Evolutionary conservation across 331 rosid genomes (phyloP), one percentile per base, ranked within the genome.

Genomic region (Malus hybrid): DNA sequence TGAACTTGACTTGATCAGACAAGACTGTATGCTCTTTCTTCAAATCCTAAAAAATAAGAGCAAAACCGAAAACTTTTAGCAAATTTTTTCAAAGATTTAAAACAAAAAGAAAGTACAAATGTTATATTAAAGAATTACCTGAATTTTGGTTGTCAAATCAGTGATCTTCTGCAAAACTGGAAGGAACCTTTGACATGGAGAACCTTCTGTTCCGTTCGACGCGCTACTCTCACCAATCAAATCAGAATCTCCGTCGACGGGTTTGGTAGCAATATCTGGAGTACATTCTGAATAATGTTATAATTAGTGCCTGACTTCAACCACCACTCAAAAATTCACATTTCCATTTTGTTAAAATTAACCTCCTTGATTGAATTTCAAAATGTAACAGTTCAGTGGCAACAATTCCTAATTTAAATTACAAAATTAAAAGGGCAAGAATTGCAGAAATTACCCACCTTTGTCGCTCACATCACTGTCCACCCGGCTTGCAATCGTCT

Each of bases 91-190:
- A 48, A 56, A 5, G 22, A 12, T 56, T 10, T 13, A 7, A 33
- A 20, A 33, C 10, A 15, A 20, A 15, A 20, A 56, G 22, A n/a
- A 20, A 1, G 13, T 9, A 26, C 66, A 33, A 20, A 22, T 60
- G 26, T 15, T 32, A 60, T 22, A 15, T 18, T 57, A 28, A 14
- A 36, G 66, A 13, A 9, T 30, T 70, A 94, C 99, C 97, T 82
- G 87, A 76, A 94, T 30, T 82, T 81, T 83, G 77, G 85, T 29
- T 79, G 93, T 84, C 68, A 92, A 79, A 68, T 84, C 80, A 70
- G 85, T 70, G 53, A 94, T 84, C 79, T 90, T 94, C 83, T 86
- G 88, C 75, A 90, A 70, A 61, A 92, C 90, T 16, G 97, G 99
- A 74, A 92, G 96, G 10, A 93, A 85, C 26, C 85, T 92, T 24